Base-by-base conservation (phyloP, 164 flowering plant genomes). In the Vitis vinifera region DNA sequence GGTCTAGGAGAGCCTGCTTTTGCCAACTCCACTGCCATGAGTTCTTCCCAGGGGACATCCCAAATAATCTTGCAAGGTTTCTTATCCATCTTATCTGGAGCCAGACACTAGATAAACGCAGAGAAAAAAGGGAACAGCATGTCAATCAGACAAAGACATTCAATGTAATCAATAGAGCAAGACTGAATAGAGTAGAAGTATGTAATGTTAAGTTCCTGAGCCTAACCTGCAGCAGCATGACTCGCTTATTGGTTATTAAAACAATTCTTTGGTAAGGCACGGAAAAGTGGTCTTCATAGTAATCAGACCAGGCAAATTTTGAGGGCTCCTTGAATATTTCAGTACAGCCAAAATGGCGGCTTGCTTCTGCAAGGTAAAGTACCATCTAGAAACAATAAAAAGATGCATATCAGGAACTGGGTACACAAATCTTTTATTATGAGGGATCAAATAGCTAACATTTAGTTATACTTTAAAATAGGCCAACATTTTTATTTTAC, bases 21-120 rank as follows among this genome's bases (percentile, higher is more conserved):
- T 71, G 97, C 98, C 76, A 96, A 78, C 69, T 96, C 98, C 73
- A 93, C 59, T 44, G 98, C 82, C 91, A 91, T 70, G 50, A 96
- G 89, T 63, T 93, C 97, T 76, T 91, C 97, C 98, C 98, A 96
- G 0, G 95, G 89, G 51, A 93, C 94, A 65, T 96, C 99, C 99
- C 99, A 96, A 83, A 91, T 74, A 70, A 96, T 91, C 80, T 92
- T 96, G 86, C 88, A 85, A 61, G 99, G 97, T 73, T 83, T 91
- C 74, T 83, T 89, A 71, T 91, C 98, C 89, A 96, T 75, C 78
- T 88, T 89, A 71, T 90, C 95, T 2, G 75, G 86, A 70, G 78
- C 84, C 67, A 69, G 61, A 79, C 90, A 90, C 99, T 95, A 57
- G 13, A 66, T 59, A 63, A 62, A 65, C 63, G 68, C 9, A 73